Base-by-base conservation (phyloP, 2,329 filamentous ascomycete genomes). In the Pseudopithomyces chartarum region DNA sequence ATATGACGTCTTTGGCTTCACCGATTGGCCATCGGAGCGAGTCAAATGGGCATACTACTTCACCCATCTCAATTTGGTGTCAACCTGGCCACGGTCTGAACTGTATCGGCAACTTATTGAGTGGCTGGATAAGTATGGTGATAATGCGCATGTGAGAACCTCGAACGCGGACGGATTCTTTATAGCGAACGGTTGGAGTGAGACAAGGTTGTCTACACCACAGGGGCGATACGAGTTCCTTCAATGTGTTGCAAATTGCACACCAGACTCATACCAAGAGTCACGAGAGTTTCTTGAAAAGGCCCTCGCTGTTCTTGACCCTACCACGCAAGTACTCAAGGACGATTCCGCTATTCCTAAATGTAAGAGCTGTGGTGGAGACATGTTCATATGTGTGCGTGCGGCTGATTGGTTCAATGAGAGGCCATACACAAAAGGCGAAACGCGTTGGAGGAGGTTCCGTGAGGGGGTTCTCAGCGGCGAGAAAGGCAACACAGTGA, bases 21-120 rank as follows among this genome's bases (percentile, higher is more conserved):
- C 47, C 2, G 55, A 47, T 3, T 77, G 74, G 66, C 61, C 63
- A 2, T 66, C 62, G 3, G 66, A 69, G 17, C 57, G 55, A 26
- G 66, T 67, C 6, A 68, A 69, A 47, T 76, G 71, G 74, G 65
- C 69, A 0, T 75, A 74, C 46, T 74, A 67, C 54, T 73, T 75
- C 56, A 66, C 66, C 0, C 73, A 74, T 47, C 56, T 74, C 5
- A 52, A 54, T 6, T 67, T 73, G 62, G 58, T 70, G 6, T 57
- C 57, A 13, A 57, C 49, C 1, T 75, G 72, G 71, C 61, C 64
- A 1, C 33, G 19, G 23, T 74, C 67, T n/a, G 17, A 22, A 2
- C 42, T 65, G 17, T 75, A 69, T 45, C 40, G 45, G 17, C 36
- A 34, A 32, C 61, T 64, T 3, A 46, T 64, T 11, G 38, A 54